Evolutionary conservation across 495 filamentous ascomycete genomes (phyloP), one percentile per base, ranked within the genome.

Genomic region (Penicillium steckii): DNA sequence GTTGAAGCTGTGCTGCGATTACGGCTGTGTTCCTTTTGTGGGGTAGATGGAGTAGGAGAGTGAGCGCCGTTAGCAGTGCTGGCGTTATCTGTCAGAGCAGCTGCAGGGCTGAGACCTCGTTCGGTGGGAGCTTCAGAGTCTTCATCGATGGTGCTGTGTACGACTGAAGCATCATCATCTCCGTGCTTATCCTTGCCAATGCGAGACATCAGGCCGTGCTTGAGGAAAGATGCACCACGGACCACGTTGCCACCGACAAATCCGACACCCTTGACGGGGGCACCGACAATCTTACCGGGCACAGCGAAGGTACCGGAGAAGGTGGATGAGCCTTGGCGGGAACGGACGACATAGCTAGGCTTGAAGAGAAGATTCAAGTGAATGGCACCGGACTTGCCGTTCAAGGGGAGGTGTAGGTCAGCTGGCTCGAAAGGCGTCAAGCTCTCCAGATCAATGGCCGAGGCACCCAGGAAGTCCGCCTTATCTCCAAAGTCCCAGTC

Each of bases 401-500:
- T 89, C 3, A 97, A 77, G 19, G 76, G 75, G n/a, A 93, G 80
- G 22, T 75, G 80, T 21, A 90, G 72, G 58, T 91, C 89, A 62
- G 89, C 74, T 4, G 79, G 77, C 64, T 77, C 76, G 73, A 97
- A 96, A 0, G 94, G 94, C 43, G 95, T 89, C n/a, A 97, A 79
- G 48, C 79, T 66, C 35, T 84, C 79, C 10, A 99, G 81, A 65
- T 94, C 84, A 58, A 99, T 91, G n/a, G 75, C 74, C 2, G 88
- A 69, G 38, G 76, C 78, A 30, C 92, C 91, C 9, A 99, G 73
- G 61, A 87, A 89, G 71, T 97, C 94, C 1, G 90, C 89, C 65
- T 89, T 90, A 68, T 91, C 89, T 44, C 85, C 91, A 74, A 95
- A 90, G 65, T 99, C 94, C 85, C 91, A 99, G 65, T 99, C 94